These are phyloP conservation scores for Crucibulum laeve DNA, from an alignment of 768 basidiomycete species.

Conservation along the genomic window DNA sequence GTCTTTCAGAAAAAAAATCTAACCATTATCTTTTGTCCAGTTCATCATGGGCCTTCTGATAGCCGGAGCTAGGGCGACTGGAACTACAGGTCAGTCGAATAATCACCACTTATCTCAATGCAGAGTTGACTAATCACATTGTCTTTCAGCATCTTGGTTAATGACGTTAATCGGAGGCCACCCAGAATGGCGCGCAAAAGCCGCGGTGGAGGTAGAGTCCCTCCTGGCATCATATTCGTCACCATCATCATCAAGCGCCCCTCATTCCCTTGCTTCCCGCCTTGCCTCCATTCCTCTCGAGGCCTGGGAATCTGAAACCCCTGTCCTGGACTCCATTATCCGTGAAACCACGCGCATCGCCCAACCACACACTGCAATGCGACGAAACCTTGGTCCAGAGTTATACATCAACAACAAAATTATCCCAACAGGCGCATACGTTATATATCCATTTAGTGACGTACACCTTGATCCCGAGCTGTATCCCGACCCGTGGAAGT, in stretches of 20 bases:
- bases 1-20: conserved; percentile 10
- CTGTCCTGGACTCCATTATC: conserved; percentile 68
- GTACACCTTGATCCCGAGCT: conserved; percentile 70
- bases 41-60: conserved; percentile 81
- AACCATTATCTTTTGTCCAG: conserved; percentile 29
- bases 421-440: conserved; percentile 70
- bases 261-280: conserved; percentile 32
- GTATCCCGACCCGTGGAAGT: conserved; percentile 76
- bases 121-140: conserved; percentile 1
- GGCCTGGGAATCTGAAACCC: conserved; percentile 67
- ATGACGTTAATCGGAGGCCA: conserved; percentile 69
- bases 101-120: not conserved
- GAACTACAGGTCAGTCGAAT: conserved; percentile 50
- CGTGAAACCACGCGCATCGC: conserved; percentile 75
- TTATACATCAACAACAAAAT: conserved; percentile 63
- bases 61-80: conserved; percentile 78
- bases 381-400: conserved; percentile 73
- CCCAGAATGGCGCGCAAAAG: conserved; percentile 59
- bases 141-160: conserved; percentile 60
- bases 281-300: conserved; percentile 61
- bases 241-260: conserved; percentile 15
- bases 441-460: conserved; percentile 77
- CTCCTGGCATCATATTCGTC: conserved; percentile 42
- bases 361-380: conserved; percentile 78
- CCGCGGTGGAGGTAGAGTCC: conserved; percentile 52